Base-by-base conservation (phyloP, 306 rosid species). In the Rosa persica region DNA sequence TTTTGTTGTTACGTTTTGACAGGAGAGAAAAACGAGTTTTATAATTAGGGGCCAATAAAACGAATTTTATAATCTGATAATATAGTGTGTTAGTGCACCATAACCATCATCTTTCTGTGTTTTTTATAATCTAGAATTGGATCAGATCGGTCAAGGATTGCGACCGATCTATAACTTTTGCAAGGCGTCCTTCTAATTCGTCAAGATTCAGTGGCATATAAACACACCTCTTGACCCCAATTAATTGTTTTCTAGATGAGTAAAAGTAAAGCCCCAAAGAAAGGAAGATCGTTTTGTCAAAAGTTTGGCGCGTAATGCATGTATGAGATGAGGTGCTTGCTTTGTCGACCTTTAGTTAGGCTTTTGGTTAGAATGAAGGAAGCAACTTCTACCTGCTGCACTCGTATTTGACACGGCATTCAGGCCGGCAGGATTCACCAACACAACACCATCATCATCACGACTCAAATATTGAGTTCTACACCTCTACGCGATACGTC, bases 11-110 rank as follows among this genome's bases (percentile, higher is more conserved):
- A 60, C 6, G 4, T 10, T 60, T 11, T 6, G 68, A 62, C 11
- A 3, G 0, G 8, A 15, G n/a, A n/a, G n/a, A n/a, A n/a, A 2
- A 13, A 30, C n/a, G 2, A 62, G 16, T 30, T 34, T 64, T 7
- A 27, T 66, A 38, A 19, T 64, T 11, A 38, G 48, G 20, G 2
- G 25, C 25, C 25, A 19, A 38, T n/a, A 15, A 16, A 80, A 55
- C 52, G 42, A 25, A 11, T 38, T 60, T 46, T 48, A 61, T 67
- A 22, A 65, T 25, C 2, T 34, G 54, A 23, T 69, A 30, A 66
- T 47, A 47, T 17, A 36, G 73, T 75, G 82, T 27, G 81, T 49
- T 84, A 87, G 83, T 80, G 76, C 76, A 73, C 6, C 40, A 22
- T 34, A 43, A 55, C 78, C 78, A 38, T 77, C 79, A 48, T 27